Conservation (phyloP, 495 filamentous ascomycete species). For the Penicillium malachiteum region DNA sequence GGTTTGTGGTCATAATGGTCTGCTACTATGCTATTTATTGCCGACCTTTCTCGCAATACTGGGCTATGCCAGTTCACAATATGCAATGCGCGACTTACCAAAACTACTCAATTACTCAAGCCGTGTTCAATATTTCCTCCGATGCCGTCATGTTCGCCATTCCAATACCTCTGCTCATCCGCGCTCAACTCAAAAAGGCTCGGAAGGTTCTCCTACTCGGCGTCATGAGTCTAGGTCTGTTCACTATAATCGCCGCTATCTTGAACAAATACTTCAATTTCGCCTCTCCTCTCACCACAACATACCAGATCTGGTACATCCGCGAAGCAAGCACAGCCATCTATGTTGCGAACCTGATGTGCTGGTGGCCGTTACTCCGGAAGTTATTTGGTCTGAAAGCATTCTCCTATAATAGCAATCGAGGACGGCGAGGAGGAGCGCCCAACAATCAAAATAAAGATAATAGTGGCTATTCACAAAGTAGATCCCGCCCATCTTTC, state of each 20-base stretch:
- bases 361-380: slow-evolving; percentile 58
- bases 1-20: slow-evolving; percentile 59
- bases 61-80: slow-evolving; percentile 48
- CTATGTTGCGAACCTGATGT: slow-evolving; percentile 63
- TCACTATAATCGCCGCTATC: slow-evolving; percentile 61
- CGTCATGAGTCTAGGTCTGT: slow-evolving; percentile 56
- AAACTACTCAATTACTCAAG: slow-evolving; percentile 62
- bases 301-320: slow-evolving; percentile 61
- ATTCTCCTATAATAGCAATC: slow-evolving; percentile 33
- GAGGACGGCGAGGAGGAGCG: slow-evolving; percentile 16
- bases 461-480: slow-evolving; percentile 6
- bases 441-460: slow-evolving; percentile 21
- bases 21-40: slow-evolving; percentile 67
- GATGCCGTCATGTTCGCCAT: slow-evolving; percentile 62
- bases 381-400: slow-evolving; percentile 47
- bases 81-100: slow-evolving; percentile 37
- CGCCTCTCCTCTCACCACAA: slow-evolving; percentile 48
- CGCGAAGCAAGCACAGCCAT: slow-evolving; percentile 64
- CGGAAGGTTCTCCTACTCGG: slow-evolving; percentile 54
- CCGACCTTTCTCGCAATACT: slow-evolving; percentile 60
- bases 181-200: slow-evolving; percentile 46
- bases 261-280: slow-evolving; percentile 70
- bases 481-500: slow-evolving; percentile 20
- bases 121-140: slow-evolving; percentile 66
- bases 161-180: slow-evolving; percentile 58